Evolutionary conservation across 441 rosid genomes (phyloP), one percentile per base, ranked within the genome.

Genomic region (Erodium trifolium): DNA sequence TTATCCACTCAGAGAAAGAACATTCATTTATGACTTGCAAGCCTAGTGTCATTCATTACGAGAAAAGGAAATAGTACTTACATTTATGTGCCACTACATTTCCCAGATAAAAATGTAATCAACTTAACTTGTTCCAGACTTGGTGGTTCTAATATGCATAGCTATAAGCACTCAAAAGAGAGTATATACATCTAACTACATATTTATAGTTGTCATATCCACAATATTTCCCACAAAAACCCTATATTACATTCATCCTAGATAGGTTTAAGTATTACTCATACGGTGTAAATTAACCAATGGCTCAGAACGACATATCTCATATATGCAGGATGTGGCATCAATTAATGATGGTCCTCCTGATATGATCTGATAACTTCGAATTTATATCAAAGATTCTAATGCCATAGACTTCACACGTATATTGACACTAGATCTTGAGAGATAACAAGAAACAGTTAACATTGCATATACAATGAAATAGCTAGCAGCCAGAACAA

Each of bases 401-500:
- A 57, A 16, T 18, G 63, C 11, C 63, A 57, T 16, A 57, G 63
- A 19, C 31, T 57, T 55, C 62, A 1, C 62, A 1, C 6, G 17
- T 6, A 16, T 17, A 53, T 53, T 53, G 49, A 34, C 37, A 37
- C 43, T 37, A 53, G 60, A 16, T 53, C 60, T 16, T 53, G 19
- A 53, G 19, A 53, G 60, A 53, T 16, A 0, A 16, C 2, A 27
- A 17, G 27, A 16, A 57, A 57, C 63, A 17, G 27, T 57, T 57
- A 12, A 12, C 63, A 37, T 16, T 57, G 29, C 63, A 57, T 57
- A 23, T 23, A 23, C 27, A 23, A 18, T 2, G 11, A 0, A 19
- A 57, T 57, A 57, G 11, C 63, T 57, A 57, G 29, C 27, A 57
- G 63, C 19, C 59, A 53, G 18, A 53, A 19, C 31, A 57, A 57